Evolutionary conservation across 352 stramenopile genomes (phyloP).

Genomic region (Pythium insidiosum): DNA sequence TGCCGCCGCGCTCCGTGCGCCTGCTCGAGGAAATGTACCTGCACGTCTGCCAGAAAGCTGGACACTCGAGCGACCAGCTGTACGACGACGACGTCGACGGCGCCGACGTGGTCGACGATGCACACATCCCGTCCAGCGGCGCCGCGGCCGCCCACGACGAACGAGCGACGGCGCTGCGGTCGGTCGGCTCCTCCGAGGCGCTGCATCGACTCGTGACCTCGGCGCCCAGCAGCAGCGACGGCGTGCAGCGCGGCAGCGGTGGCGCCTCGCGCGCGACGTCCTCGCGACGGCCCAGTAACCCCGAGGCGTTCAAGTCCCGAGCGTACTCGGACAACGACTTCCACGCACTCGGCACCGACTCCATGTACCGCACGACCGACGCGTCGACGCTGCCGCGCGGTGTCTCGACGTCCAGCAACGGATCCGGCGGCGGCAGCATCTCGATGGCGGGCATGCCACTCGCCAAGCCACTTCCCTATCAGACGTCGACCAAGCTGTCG

Average conservation of each 20-base stretch:
- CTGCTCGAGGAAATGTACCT: slow-evolving; percentile 85
- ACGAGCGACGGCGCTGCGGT: neutral
- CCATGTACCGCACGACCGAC: slow-evolving; percentile 4
- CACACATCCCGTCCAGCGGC: neutral
- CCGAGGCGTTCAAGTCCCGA: slow-evolving; percentile 40
- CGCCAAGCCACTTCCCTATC: slow-evolving; percentile 26
- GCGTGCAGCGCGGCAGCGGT: neutral
- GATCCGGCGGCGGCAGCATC: slow-evolving; percentile 5
- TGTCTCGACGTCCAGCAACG: slow-evolving; percentile 16
- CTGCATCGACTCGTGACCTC: too few relatives aligned
- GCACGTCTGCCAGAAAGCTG: slow-evolving; percentile 69
- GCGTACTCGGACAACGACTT: slow-evolving; percentile 67
- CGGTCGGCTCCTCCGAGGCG: neutral
- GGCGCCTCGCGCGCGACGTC: neutral
- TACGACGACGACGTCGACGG: slow-evolving; percentile 25
- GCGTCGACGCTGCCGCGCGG: slow-evolving; percentile 8
- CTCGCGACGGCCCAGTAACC: slow-evolving; percentile 23
- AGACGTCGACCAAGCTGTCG: slow-evolving; percentile 26
- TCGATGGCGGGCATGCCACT: neutral
- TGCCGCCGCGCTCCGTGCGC: slow-evolving; percentile 55
- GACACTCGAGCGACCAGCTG: slow-evolving; percentile 43
- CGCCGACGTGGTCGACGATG: neutral
- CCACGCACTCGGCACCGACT: slow-evolving; percentile 2
- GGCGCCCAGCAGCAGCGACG: neutral
- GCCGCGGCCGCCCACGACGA: neutral